A percentile compares a stretch with the other conserved stretches of the same genome.
These are phyloP conservation scores for Didymella glomerata DNA, from an alignment of 2,329 filamentous ascomycete genomes.

Conservation along the genomic window DNA sequence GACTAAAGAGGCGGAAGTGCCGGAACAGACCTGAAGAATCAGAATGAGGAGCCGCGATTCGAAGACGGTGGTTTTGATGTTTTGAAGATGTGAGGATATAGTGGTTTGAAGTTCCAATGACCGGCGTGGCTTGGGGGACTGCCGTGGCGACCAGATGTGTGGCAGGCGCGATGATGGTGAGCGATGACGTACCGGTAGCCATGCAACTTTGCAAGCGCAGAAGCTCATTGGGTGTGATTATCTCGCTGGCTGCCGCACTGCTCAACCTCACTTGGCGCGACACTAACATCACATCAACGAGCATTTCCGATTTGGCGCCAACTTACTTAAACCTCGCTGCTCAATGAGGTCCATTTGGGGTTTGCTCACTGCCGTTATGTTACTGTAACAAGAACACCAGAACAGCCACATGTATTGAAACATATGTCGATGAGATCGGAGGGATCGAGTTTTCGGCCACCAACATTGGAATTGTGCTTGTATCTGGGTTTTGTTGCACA, in stretches of 20 bases:
- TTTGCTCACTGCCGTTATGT: background rate
- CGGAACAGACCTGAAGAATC: background rate
- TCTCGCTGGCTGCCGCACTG: background rate
- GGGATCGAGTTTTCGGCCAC: background rate
- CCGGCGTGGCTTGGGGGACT: constrained; percentile 19
- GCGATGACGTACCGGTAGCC: constrained; percentile 34
- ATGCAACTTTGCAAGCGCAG: constrained; percentile 6
- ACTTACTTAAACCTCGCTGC: background rate
- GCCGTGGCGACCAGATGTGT: constrained; percentile 9
- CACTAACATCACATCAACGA: background rate
- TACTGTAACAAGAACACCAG: background rate
- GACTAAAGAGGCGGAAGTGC: constrained; percentile 1
- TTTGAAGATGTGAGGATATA: background rate
- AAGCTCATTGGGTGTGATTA: constrained; percentile 2
- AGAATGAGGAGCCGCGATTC: background rate
- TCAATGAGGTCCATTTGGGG: background rate
- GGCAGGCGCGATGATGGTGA: constrained; percentile 6
- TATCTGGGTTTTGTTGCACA: background rate
- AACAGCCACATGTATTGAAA: background rate
- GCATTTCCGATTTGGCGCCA: background rate
- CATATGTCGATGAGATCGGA: background rate
- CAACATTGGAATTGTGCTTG: background rate
- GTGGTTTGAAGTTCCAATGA: constrained; percentile 12
- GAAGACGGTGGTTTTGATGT: background rate
- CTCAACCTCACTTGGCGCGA: background rate